Conservation (phyloP, 2,329 filamentous ascomycete species). For the Cercospora zeina region DNA sequence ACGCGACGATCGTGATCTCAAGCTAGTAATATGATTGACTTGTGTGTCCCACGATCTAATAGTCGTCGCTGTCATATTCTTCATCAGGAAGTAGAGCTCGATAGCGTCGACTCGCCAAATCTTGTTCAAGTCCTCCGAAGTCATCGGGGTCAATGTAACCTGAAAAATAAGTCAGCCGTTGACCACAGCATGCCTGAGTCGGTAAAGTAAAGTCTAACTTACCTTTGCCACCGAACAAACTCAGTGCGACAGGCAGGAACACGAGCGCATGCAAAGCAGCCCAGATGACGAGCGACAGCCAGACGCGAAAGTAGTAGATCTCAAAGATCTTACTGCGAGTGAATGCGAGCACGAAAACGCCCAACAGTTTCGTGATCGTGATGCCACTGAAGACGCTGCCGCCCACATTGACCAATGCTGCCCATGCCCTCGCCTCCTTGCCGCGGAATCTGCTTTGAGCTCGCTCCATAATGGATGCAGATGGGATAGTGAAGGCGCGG, state of each 20-base stretch:
- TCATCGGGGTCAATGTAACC: slow-evolving; percentile 84
- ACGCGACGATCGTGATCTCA: neutral
- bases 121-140: slow-evolving; percentile 85
- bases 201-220: slow-evolving; percentile 23
- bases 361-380: slow-evolving; percentile 90
- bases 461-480: slow-evolving; percentile 75
- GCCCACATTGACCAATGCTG: slow-evolving; percentile 90
- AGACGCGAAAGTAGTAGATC: slow-evolving; percentile 98
- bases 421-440: slow-evolving; percentile 84
- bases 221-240: slow-evolving; percentile 78
- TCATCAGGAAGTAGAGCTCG: slow-evolving; percentile 76
- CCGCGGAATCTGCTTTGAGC: slow-evolving; percentile 74
- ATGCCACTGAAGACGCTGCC: slow-evolving; percentile 95
- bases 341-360: slow-evolving; percentile 88
- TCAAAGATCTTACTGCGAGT: slow-evolving; percentile 98
- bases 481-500: slow-evolving; percentile 92
- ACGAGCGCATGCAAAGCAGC: slow-evolving; percentile 86
- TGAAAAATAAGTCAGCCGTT: slow-evolving; percentile 32
- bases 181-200: neutral
- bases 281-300: slow-evolving; percentile 87
- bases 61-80: slow-evolving; percentile 72
- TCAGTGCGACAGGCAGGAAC: slow-evolving; percentile 86
- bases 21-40: neutral
- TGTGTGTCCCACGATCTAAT: slow-evolving; percentile 24
- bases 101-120: slow-evolving; percentile 76